These are phyloP conservation scores for Apophysomyces variabilis DNA, from an alignment of 371 early-diverging fungal genomes.

Conservation along the genomic window DNA sequence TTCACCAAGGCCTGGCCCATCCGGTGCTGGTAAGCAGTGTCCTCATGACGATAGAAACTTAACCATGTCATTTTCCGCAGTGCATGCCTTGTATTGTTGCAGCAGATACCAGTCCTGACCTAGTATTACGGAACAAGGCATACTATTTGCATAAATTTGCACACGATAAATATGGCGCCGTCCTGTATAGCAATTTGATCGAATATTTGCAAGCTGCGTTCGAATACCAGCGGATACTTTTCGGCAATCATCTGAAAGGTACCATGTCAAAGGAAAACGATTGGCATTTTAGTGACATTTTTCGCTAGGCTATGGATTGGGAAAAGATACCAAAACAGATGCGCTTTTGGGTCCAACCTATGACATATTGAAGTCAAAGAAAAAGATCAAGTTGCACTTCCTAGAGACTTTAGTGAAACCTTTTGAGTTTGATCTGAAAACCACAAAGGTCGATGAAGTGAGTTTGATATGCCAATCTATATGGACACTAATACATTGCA, in stretches of 20 bases:
- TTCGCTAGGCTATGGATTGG: slow-evolving; percentile 50
- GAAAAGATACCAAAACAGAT: slow-evolving; percentile 56
- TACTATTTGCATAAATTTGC: slow-evolving; percentile 74
- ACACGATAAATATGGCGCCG: slow-evolving; percentile 80
- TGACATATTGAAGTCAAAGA: slow-evolving; percentile 67
- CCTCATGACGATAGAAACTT: background rate
- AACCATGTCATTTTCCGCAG: slow-evolving; percentile 19
- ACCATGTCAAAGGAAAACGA: slow-evolving; percentile 6
- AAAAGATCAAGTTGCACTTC: slow-evolving; percentile 74
- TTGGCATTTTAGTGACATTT: background rate
- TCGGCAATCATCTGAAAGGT: slow-evolving; percentile 37
- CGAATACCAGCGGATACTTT: slow-evolving; percentile 65
- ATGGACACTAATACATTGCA: background rate
- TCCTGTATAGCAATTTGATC: slow-evolving; percentile 77
- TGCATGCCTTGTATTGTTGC: slow-evolving; percentile 88
- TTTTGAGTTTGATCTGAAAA: slow-evolving; percentile 64
- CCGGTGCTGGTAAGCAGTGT: slow-evolving; percentile 68
- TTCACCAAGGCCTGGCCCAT: slow-evolving; percentile 88
- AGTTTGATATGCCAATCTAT: background rate
- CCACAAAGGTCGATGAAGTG: slow-evolving; percentile 19
- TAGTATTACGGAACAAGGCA: slow-evolving; percentile 68
- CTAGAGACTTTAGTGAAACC: slow-evolving; percentile 68
- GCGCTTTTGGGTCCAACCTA: slow-evolving; percentile 73
- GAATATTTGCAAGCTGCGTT: slow-evolving; percentile 68
- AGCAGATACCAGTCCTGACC: slow-evolving; percentile 75